Evolutionary conservation across 2,329 filamentous ascomycete genomes (phyloP), one percentile per base, ranked within the genome.

Genomic region (Phialocephala subalpina): DNA sequence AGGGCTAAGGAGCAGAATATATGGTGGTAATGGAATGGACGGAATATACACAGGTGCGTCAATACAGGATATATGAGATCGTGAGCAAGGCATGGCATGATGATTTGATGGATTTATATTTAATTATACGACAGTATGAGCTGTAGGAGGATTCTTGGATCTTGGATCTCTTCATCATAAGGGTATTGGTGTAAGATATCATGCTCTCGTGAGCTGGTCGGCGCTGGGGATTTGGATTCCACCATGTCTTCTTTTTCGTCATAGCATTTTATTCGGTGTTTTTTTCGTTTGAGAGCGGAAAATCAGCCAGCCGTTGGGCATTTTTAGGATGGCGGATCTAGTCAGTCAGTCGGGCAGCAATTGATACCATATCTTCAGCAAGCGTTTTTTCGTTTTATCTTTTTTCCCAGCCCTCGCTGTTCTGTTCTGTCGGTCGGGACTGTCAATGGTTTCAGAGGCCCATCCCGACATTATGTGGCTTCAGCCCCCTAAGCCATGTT

Each of bases 1-100:
- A 72, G 72, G 62, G 68, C 68, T 3, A 27, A 52, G 25, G 47
- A 52, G 25, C 47, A 52, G 22, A 27, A 27, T 29, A 52, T 52
- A 8, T 52, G 47, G 47, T 52, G 47, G 47, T 52, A 29, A 52
- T 47, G 42, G 42, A 47, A 3, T 47, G n/a, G 42, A 47, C 7
- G 2, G 18, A 5, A 47, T 18, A 8, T 29, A 52, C 47, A 52
- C 12, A 29, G 47, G 47, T 9, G 14, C 47, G 25, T 29, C 47
- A 27, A 22, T 5, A 27, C 47, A 29, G 47, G 47, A 29, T 7
- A 52, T 29, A 52, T 29, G 47, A 52, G 25, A 52, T 29, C 47
- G 29, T n/a, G 47, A 52, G 20, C 47, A 11, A n/a, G n/a, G n/a
- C n/a, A 52, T 52, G 47, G 47, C 47, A 29, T 27, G 25, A 52